Base-by-base conservation (phyloP, 1,284 basidiomycete genomes). In the Melampsora americana region DNA sequence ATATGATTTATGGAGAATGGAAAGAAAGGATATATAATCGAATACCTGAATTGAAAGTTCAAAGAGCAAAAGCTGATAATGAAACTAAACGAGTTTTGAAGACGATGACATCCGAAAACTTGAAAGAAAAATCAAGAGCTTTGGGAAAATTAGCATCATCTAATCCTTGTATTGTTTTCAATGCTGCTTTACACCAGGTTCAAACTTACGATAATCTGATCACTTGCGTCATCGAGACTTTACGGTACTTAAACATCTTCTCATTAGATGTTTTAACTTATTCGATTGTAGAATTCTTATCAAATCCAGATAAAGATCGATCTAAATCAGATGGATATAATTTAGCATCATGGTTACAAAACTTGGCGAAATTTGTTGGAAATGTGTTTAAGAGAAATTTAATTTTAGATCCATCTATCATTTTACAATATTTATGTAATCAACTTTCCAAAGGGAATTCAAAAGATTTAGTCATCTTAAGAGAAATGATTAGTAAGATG, bases 201-300 rank as follows among this genome's bases (percentile, higher is more conserved):
- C 95, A 95, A 89, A 90, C 93, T 23, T 99, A 99, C 82, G 92
- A 96, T 81, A 99, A 98, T 83, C 86, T 99, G 78, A 93, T 93
- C 20, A 87, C 88, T 62, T 92, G 93, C 42, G 90, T 99, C 73
- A 91, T 98, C 50, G 92, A 94, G 79, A 90, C 90, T n/a, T 86
- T 94, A 79, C 87, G 91, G 81, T 96, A 92, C 84, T 88, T 95
- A 78, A 93, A 92, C 1, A 89, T 89, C 78, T 90, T 99, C 86
- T 92, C 92, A 32, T 95, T 94, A 81, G 96, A 99, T 81, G 91
- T 97, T 16, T 87, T 98, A 26, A 89, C 93, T 6, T 99, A 90
- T 81, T 87, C 92, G 71, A 87, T 97, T 77, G 85, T 99, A 77
- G 93, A 97, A 79, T 85, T 97, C 75, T 80, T 82, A 12, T 89